These are phyloP conservation scores for Dendrocalamus latiflorus DNA, from an alignment of 202 grass and related monocot species.

Conservation along the genomic window DNA sequence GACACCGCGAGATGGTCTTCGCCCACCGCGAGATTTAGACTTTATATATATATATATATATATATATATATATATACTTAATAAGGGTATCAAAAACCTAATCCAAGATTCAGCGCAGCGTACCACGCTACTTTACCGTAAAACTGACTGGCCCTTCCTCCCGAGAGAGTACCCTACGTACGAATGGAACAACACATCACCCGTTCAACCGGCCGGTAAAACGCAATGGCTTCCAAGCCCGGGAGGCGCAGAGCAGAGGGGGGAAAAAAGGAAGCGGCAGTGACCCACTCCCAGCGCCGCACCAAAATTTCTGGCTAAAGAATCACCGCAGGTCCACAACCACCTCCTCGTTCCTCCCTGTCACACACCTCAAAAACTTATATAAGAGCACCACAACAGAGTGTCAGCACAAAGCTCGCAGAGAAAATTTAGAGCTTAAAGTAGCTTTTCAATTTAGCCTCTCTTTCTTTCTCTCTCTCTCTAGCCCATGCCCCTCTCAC, in stretches of 20 bases:
- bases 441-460: constrained; percentile 24
- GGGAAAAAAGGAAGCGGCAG: too few relatives aligned
- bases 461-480: not conserved
- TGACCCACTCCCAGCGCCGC: constrained; percentile 27
- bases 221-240: not conserved
- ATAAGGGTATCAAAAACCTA: too few relatives aligned
- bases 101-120: too few relatives aligned
- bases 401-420: constrained; percentile 29
- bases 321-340: constrained; percentile 20
- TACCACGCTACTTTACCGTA: too few relatives aligned
- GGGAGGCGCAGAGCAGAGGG: too few relatives aligned
- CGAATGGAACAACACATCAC: not conserved
- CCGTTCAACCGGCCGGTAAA: not conserved
- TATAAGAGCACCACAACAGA: constrained; percentile 41
- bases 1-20: too few relatives aligned
- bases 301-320: constrained; percentile 31
- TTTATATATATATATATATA: too few relatives aligned
- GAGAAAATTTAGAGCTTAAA: constrained; percentile 34
- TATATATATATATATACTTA: too few relatives aligned
- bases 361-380: constrained; percentile 44
- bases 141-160: too few relatives aligned
- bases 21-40: too few relatives aligned
- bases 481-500: not conserved
- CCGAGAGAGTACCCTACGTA: not conserved
- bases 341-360: constrained; percentile 14